phyloP scores from a whole-genome alignment of 116 monocot species.

The Dioscorea cayenensis region DNA sequence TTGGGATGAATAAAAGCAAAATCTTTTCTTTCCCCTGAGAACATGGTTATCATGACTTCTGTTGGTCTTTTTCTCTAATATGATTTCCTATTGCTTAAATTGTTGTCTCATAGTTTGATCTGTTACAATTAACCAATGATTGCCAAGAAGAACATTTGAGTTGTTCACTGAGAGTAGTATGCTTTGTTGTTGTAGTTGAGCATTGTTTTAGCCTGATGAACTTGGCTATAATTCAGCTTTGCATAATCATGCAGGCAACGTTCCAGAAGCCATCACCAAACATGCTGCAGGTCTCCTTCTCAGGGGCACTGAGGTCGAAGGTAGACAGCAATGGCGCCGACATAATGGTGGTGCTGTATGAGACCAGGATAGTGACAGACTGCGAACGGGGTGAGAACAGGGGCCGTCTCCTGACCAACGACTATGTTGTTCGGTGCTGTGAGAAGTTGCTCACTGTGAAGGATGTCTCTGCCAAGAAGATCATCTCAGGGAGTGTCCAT shows the following conservation, averaged over 20 bases:
- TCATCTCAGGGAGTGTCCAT: slow-evolving; percentile 45
- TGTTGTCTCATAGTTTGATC: too few species aligned
- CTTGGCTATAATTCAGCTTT: not conserved
- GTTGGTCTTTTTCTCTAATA: too few species aligned
- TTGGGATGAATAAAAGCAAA: too few species aligned
- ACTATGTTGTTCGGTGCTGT: slow-evolving; percentile 65
- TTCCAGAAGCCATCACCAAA: slow-evolving; percentile 46
- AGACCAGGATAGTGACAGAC: slow-evolving; percentile 67
- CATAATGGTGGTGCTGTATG: slow-evolving; percentile 66
- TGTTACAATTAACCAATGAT: too few species aligned
- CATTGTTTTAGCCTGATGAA: not conserved
- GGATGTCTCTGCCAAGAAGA: slow-evolving; percentile 62
- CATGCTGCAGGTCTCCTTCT: slow-evolving; percentile 51
- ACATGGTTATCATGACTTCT: too few species aligned
- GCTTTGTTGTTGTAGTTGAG: too few species aligned
- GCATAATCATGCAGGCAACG: slow-evolving; percentile 35
- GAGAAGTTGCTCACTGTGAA: slow-evolving; percentile 61
- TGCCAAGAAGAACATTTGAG: too few species aligned
- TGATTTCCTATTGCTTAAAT: too few species aligned
- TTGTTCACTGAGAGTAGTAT: too few species aligned
- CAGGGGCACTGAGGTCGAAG: slow-evolving; percentile 44
- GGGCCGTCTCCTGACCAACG: slow-evolving; percentile 44
- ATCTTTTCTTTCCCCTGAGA: too few species aligned
- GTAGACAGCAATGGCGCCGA: slow-evolving; percentile 53
- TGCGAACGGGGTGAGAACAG: slow-evolving; percentile 62